Evolutionary conservation across 495 filamentous ascomycete species (phyloP).

Genomic region (Eremomyces bilateralis): DNA sequence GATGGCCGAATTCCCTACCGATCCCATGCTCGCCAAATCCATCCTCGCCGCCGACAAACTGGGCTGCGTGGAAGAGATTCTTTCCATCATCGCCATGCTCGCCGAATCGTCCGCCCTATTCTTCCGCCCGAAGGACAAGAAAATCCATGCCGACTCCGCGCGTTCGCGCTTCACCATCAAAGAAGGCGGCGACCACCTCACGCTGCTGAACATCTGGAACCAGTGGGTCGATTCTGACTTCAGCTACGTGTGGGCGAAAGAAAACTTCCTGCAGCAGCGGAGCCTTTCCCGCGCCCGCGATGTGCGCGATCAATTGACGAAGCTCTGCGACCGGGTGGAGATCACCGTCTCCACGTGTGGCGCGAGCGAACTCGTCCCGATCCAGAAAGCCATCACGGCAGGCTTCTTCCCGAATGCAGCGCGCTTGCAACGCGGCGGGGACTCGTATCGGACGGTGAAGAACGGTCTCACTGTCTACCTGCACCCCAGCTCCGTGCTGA

Average conservation of each 20-base stretch:
- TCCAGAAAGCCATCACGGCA: constrained; percentile 70
- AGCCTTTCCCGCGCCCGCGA: constrained; percentile 70
- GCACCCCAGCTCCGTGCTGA: constrained; percentile 66
- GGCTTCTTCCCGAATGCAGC: constrained; percentile 96
- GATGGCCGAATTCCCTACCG: constrained; percentile 92
- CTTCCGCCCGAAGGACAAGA: constrained; percentile 94
- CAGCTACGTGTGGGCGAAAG: constrained; percentile 66
- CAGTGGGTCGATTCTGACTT: constrained; percentile 93
- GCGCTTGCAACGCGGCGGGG: constrained; percentile 59
- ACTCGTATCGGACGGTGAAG: constrained; percentile 89
- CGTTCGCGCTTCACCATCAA: constrained; percentile 81
- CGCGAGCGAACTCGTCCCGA: constrained; percentile 44
- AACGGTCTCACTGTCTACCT: constrained; percentile 75
- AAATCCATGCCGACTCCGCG: constrained; percentile 83
- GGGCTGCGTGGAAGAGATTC: constrained; percentile 81
- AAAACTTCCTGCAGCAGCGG: constrained; percentile 88
- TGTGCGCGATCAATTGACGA: constrained; percentile 83
- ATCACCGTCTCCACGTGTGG: constrained; percentile 51
- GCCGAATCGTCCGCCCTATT: constrained; percentile 75
- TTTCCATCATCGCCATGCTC: constrained; percentile 89
- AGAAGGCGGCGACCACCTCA: constrained; percentile 81
- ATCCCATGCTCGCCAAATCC: constrained; percentile 80
- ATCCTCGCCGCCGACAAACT: constrained; percentile 78
- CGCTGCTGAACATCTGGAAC: constrained; percentile 89
- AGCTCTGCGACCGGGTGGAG: constrained; percentile 85